Evolutionary conservation across 1,139 yeast genomes (phyloP), one percentile per base, ranked within the genome.

Genomic region (Blastobotrys apis): DNA sequence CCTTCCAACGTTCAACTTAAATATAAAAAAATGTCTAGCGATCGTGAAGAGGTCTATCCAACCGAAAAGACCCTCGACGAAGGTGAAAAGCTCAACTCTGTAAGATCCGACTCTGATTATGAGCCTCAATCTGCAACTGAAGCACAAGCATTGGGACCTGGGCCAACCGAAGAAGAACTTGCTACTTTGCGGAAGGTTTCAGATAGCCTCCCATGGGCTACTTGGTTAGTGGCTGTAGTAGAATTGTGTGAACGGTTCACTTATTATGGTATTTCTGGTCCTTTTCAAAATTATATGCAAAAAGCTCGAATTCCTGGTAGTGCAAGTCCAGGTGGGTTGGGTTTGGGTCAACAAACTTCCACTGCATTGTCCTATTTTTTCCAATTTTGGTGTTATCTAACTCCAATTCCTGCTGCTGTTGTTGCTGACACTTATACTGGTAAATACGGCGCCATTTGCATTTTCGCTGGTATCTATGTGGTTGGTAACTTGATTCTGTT

Each of bases 221-320:
- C 85, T 54, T 85, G 84, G 80, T 71, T 82, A 47, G 84, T 85
- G 42, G 88, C 92, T 29, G 53, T 84, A 41, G 85, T 85, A 33
- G 95, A 85, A 64, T 76, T 85, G 53, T 79, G 90, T 34, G 95
- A 85, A 65, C 76, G 95, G 56, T 85, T 85, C 63, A 74, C 92
- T n/a, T 85, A 80, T 71, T 85, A 84, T 58, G 94, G 94, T 59
- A 70, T 84, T 47, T 73, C 81, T 40, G 83, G 85, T 50, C 83
- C 87, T 17, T 79, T 84, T 68, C 83, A 80, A 64, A 84, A 85
- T 67, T 84, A 84, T 63, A 81, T 84, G 80, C 87, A 82, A 64
- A 61, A 60, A 39, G 54, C 58, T 22, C 56, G 64, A 13, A 49
- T 62, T 43, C 72, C 67, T 47, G 67, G 68, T 37, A 79, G 78